Percentiles rank a stretch among this genome's conserved stretches.
Conservation (phyloP, 345 rosid species). For the Salix caprea region DNA sequence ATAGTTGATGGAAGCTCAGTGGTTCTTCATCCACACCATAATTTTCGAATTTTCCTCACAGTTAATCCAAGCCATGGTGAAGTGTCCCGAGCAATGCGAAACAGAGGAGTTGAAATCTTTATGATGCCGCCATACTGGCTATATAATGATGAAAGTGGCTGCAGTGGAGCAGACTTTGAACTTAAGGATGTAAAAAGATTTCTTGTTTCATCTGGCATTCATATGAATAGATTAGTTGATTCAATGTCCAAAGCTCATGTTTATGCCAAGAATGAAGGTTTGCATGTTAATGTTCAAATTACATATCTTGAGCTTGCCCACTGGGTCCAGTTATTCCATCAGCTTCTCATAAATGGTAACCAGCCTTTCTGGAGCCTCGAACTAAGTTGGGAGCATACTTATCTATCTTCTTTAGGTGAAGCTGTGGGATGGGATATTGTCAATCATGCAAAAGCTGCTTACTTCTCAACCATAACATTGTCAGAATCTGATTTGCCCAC, state of each 20-base stretch:
- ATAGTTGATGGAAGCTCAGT: constrained; percentile 78
- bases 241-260: constrained; percentile 87
- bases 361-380: constrained; percentile 75
- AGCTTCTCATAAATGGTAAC: constrained; percentile 67
- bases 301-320: constrained; percentile 83
- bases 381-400: constrained; percentile 87
- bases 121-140: constrained; percentile 93
- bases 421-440: constrained; percentile 54
- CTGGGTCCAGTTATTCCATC: constrained; percentile 80
- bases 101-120: constrained; percentile 92
- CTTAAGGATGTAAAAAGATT: constrained; percentile 59
- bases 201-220: constrained; percentile 75
- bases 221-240: constrained; percentile 50
- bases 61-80: constrained; percentile 86
- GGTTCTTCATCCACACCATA: constrained; percentile 70
- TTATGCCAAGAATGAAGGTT: constrained; percentile 58
- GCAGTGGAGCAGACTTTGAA: constrained; percentile 42
- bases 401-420: constrained; percentile 76
- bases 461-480: constrained; percentile 37
- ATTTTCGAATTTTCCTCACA: constrained; percentile 83
- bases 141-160: constrained; percentile 38
- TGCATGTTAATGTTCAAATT: constrained; percentile 41
- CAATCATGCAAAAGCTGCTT: constrained; percentile 44
- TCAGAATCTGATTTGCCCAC: constrained; percentile 24
- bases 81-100: constrained; percentile 95